phyloP scores from a whole-genome alignment of 139 green algal species.

The Haematococcus lacustris region DNA sequence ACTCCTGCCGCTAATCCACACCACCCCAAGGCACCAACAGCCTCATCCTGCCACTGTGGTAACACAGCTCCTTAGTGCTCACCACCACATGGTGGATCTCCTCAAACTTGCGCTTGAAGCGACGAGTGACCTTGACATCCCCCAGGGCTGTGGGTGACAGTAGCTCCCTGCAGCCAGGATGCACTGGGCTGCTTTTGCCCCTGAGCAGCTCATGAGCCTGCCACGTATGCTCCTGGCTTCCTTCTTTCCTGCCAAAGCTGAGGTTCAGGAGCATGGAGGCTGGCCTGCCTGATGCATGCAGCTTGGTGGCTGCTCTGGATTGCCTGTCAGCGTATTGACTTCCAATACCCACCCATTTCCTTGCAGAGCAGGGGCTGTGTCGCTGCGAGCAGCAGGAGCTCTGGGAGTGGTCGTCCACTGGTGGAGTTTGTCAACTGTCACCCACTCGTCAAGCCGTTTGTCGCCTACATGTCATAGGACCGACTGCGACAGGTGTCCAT shows the following conservation, averaged over 20 bases:
- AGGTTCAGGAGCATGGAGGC: neutral
- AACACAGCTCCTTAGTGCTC: neutral
- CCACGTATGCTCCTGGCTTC: no score
- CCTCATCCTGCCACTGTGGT: neutral
- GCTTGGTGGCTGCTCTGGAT: neutral
- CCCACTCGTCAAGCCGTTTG: constrained; percentile 85
- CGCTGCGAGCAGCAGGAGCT: neutral
- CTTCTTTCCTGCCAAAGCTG: neutral
- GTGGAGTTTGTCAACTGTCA: constrained; percentile 41
- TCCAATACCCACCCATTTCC: neutral
- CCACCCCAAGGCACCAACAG: neutral
- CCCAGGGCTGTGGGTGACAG: constrained; percentile 22
- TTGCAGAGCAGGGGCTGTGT: neutral
- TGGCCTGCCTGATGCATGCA: neutral
- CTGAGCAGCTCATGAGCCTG: no score
- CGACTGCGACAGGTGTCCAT: neutral
- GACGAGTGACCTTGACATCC: constrained; percentile 74
- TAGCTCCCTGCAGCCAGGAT: constrained; percentile 24
- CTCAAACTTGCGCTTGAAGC: constrained; percentile 70
- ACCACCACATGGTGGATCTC: constrained; percentile 61
- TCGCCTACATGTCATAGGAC: constrained; percentile 40
- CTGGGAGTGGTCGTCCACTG: constrained; percentile 5
- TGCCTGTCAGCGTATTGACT: neutral
- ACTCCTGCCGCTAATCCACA: no score
- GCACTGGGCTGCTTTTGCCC: neutral